A percentile compares a stretch with the other conserved stretches of the same genome.
Conservation (phyloP, 169 alveolate species). For the Plasmodium cynomolgi region DNA sequence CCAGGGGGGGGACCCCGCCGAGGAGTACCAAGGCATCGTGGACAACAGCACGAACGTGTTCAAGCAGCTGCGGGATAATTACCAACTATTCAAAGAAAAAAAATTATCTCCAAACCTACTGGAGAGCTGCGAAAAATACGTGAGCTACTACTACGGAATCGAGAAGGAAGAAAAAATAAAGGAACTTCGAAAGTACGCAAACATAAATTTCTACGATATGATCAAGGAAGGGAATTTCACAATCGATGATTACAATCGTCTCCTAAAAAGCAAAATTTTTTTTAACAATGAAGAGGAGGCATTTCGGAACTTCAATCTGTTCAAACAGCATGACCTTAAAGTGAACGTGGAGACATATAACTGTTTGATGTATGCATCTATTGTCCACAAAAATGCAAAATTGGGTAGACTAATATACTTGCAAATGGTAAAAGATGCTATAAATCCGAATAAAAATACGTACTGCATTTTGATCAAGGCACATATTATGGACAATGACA, state of each 20-base stretch:
- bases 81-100: conserved; percentile 36
- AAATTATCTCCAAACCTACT: conserved; percentile 37
- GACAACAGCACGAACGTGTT: conserved; percentile 50
- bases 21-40: conserved; percentile 45
- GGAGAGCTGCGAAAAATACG: conserved; percentile 48
- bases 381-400: conserved; percentile 74
- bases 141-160: conserved; percentile 66
- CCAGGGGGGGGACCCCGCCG: not conserved
- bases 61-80: conserved; percentile 43
- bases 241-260: conserved; percentile 31
- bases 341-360: conserved; percentile 81
- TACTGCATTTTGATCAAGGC: conserved; percentile 85
- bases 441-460: conserved; percentile 83
- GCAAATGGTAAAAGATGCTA: conserved; percentile 81
- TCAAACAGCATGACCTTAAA: conserved; percentile 63
- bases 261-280: conserved; percentile 66
- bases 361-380: conserved; percentile 77
- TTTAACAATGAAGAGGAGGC: conserved; percentile 57
- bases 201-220: conserved; percentile 55
- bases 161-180: conserved; percentile 64
- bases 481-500: conserved; percentile 80
- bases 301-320: conserved; percentile 65
- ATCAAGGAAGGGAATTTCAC: conserved; percentile 33
- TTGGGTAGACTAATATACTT: conserved; percentile 83
- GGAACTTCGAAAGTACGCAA: conserved; percentile 22